These are phyloP conservation scores for Verticillium albo-atrum DNA, from an alignment of 2,329 filamentous ascomycete species.

Conservation along the genomic window DNA sequence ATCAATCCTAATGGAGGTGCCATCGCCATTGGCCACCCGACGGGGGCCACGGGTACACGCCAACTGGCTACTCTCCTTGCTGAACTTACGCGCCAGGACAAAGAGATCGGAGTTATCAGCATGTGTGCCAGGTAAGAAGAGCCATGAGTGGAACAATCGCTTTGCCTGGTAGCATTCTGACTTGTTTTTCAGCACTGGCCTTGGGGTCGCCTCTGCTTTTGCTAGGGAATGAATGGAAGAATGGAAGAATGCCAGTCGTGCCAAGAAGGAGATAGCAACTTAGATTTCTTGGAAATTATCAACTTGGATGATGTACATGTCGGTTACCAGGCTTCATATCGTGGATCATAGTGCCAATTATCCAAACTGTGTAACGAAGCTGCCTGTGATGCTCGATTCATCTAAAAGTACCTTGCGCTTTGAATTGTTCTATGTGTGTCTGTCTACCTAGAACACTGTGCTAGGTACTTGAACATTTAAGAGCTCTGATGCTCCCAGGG, in stretches of 20 bases:
- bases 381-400: no score
- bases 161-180: not conserved
- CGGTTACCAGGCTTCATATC: no score
- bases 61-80: not conserved
- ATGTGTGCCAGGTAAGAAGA: conserved; percentile 2
- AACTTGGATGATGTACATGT: no score
- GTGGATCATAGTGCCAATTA: no score
- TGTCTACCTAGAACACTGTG: no score
- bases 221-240: not conserved
- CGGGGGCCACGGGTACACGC: not conserved
- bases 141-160: not conserved
- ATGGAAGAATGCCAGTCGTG: not conserved
- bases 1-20: conserved; percentile 3
- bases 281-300: no score
- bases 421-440: no score
- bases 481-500: no score
- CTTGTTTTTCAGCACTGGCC: not conserved
- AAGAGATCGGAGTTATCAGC: not conserved
- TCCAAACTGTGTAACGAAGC: no score
- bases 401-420: no score
- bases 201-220: not conserved
- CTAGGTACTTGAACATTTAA: no score
- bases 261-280: no score
- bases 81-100: not conserved
- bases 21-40: not conserved